Percentiles rank a stretch among this genome's conserved stretches.
These are phyloP conservation scores for Aspergillus homomorphus DNA, from an alignment of 495 filamentous ascomycete species.

Conservation along the genomic window DNA sequence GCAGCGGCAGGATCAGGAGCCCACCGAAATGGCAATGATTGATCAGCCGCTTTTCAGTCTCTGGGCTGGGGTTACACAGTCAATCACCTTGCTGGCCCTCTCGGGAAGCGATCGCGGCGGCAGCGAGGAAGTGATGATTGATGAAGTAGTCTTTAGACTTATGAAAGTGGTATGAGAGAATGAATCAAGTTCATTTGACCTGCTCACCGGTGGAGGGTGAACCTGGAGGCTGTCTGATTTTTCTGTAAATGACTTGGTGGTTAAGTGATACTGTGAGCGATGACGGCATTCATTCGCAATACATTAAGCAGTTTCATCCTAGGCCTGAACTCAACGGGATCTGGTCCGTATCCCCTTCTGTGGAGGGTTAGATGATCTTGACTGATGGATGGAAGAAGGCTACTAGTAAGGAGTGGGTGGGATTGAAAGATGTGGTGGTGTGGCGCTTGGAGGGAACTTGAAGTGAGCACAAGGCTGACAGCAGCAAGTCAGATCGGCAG, in stretches of 20 bases:
- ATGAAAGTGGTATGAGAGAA: conserved; percentile 1
- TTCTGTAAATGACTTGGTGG: conserved; percentile 36
- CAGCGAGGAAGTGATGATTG: neutral
- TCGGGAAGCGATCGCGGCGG: too few species aligned
- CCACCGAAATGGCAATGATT: conserved; percentile 15
- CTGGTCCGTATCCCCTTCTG: conserved; percentile 1
- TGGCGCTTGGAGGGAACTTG: conserved; percentile 23
- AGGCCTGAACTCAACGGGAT: conserved; percentile 23
- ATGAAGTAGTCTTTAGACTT: neutral
- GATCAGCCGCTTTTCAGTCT: conserved; percentile 14
- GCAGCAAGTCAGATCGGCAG: conserved; percentile 29
- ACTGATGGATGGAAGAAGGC: conserved; percentile 18
- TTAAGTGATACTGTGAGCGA: conserved; percentile 14
- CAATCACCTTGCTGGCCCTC: neutral
- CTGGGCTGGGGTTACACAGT: conserved; percentile 19
- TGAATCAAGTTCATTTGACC: conserved; percentile 9
- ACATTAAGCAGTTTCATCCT: conserved; percentile 8
- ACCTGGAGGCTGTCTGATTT: conserved; percentile 50
- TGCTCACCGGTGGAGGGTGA: conserved; percentile 16
- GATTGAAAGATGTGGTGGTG: conserved; percentile 9
- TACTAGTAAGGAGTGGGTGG: conserved; percentile 20
- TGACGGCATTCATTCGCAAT: conserved; percentile 13
- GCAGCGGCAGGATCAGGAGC: conserved; percentile 20
- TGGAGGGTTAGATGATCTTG: conserved; percentile 5
- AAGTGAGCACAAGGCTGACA: conserved; percentile 36